Evolutionary conservation across 345 rosid genomes (phyloP).

Genomic region (Fremontodendron californicum): DNA sequence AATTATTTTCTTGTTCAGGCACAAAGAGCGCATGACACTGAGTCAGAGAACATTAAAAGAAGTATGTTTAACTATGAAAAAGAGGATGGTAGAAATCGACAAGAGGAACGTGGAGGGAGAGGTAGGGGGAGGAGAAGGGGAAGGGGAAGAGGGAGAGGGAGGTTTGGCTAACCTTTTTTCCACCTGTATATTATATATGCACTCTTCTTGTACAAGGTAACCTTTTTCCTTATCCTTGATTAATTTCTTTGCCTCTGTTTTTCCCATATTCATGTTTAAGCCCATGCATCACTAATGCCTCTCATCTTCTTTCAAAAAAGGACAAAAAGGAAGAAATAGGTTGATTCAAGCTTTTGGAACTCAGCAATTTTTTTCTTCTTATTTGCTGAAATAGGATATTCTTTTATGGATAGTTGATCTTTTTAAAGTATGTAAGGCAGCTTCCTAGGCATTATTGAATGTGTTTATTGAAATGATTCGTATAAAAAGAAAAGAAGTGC

Average conservation of each 20-base stretch:
- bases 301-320: background rate
- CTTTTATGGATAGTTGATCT: background rate
- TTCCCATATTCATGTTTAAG: background rate
- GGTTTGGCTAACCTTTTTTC: slow-evolving; percentile 6
- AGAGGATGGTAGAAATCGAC: slow-evolving; percentile 28
- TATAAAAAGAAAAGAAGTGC: background rate
- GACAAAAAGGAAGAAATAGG: background rate
- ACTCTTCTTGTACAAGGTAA: background rate
- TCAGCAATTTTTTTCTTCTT: background rate
- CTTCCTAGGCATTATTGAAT: background rate
- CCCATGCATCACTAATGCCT: background rate
- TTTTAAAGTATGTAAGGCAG: background rate
- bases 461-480: background rate
- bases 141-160: background rate
- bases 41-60: slow-evolving; percentile 61
- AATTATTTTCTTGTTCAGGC: slow-evolving; percentile 34
- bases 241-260: background rate
- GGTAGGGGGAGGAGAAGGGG: slow-evolving; percentile 2
- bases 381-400: background rate
- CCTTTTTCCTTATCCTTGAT: background rate
- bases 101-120: slow-evolving; percentile 43
- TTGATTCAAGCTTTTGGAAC: background rate
- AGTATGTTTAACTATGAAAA: slow-evolving; percentile 72
- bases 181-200: background rate
- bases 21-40: slow-evolving; percentile 33